Base-by-base conservation (phyloP, 768 basidiomycete genomes). In the Pholiota microspora region DNA sequence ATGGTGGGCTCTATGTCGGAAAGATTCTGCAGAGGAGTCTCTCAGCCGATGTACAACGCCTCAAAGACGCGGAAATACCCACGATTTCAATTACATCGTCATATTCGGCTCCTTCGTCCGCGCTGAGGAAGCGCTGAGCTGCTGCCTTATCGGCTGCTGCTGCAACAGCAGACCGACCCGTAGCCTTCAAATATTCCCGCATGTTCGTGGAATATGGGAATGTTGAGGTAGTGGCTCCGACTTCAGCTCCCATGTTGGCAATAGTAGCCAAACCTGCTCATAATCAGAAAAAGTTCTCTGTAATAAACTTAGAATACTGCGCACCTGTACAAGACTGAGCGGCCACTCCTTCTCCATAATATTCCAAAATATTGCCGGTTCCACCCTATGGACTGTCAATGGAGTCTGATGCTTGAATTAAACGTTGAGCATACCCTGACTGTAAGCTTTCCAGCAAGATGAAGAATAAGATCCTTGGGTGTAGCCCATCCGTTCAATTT, bases 221-320 rank as follows among this genome's bases (percentile, higher is more conserved):
- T 5, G 90, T 93, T 1, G 95, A 96, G 0, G 97, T 98, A 1
- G 97, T 99, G n/a, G 97, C 97, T 34, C 97, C 97, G n/a, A 98
- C 95, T 76, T 99, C 97, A 10, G 97, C 97, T 48, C 97, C 97
- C 97, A 98, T 99, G 71, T 99, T 98, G 40, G 92, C 89, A 52
- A 99, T 89, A 1, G 97, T 98, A 1, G 96, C 97, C 51, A 97
- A 74, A 52, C 92, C 90, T 89, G 34, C 18, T 29, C 47, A 45
- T 50, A 36, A n/a, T 51, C 15, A 36, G 27, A 54, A 24, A 45
- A 36, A 18, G 23, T 42, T 18, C n/a, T n/a, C n/a, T n/a, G n/a
- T 38, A 35, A 50, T 12, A 35, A 23, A 5, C 18, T 27, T 35
- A 6, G 25, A 48, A 25, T 27, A 18, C 13, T 42, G 45, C 70